Evolutionary conservation across 2,329 filamentous ascomycete species (phyloP), one percentile per base, ranked within the genome.

Genomic region (Exophiala mesophila): DNA sequence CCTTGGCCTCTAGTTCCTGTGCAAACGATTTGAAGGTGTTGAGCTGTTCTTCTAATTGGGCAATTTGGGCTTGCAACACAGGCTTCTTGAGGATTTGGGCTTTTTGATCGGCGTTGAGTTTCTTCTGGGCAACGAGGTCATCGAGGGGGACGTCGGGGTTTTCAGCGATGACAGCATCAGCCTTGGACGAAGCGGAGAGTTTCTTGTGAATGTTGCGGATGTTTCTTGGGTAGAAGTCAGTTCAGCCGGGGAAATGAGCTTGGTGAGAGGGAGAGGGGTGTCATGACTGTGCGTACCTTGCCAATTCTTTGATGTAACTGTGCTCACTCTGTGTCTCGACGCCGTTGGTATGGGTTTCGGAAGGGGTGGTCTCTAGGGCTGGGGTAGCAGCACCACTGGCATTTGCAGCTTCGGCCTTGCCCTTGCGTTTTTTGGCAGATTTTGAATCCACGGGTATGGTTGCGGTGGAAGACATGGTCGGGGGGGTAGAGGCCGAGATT

Each of bases 151-250:
- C 69, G 45, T 66, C 70, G 4, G 77, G 75, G 60, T 82, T 74
- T 50, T 80, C 78, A 41, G 73, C 72, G 50, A 81, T 63, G 54
- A 82, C 76, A 13, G 70, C 61, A 53, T 82, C 77, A 53, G 78
- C 71, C 62, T 80, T 82, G 41, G 73, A 63, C 55, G 74, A 77
- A 41, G 70, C 69, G 54, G 76, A 87, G 59, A 97, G 82, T 71
- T 96, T 96, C 78, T 96, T 97, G 73, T 82, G 85, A 59, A 92
- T 71, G 66, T 92, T 94, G 61, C 90, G 88, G 57, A 96, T 85
- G 66, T 80, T 88, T 75, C 88, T 95, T 47, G 45, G 7, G 51
- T 45, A 39, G 39, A 55, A 6, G 12, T 44, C 10, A 17, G 23
- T n/a, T n/a, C n/a, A n/a, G n/a, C n/a, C n/a, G n/a, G n/a, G 30